A percentile compares a stretch with the other conserved stretches of the same genome.
phyloP scores from a whole-genome alignment of 306 rosid species.

The Lathyrus oleraceus region DNA sequence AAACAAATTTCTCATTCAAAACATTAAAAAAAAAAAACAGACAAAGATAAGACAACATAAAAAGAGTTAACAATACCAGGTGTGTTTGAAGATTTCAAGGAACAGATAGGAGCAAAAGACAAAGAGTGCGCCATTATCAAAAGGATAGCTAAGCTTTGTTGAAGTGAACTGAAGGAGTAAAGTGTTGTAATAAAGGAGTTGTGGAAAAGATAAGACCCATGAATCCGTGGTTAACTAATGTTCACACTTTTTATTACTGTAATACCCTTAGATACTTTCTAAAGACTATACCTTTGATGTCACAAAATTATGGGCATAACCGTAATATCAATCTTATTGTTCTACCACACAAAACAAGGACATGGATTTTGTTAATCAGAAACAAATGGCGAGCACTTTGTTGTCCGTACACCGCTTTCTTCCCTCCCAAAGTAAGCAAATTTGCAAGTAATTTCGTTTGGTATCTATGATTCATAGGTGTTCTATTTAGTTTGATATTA shows the following conservation, averaged over 20 bases:
- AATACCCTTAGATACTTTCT: slow-evolving; percentile 36
- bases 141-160: slow-evolving; percentile 25
- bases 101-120: slow-evolving; percentile 53
- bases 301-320: slow-evolving; percentile 35
- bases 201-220: slow-evolving; percentile 43
- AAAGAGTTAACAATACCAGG: slow-evolving; percentile 52
- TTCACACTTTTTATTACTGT: slow-evolving; percentile 20
- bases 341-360: slow-evolving; percentile 27
- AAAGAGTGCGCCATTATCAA: slow-evolving; percentile 64
- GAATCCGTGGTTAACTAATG: slow-evolving; percentile 18
- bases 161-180: slow-evolving; percentile 27
- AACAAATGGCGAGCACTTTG: slow-evolving; percentile 69
- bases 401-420: slow-evolving; percentile 54
- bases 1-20: slow-evolving; percentile 16
- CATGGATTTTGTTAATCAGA: slow-evolving; percentile 2
- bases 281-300: background rate
- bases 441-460: slow-evolving; percentile 19
- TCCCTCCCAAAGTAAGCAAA: slow-evolving; percentile 59
- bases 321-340: slow-evolving; percentile 38
- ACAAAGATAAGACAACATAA: background rate
- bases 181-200: slow-evolving; percentile 14
- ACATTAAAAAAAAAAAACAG: slow-evolving; percentile 6
- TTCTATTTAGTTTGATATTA: background rate
- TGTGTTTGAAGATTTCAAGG: slow-evolving; percentile 63
- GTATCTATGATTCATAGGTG: background rate